These are phyloP conservation scores for Halteria grandinella DNA, from an alignment of 73 alveolate species.

Conservation along the genomic window DNA sequence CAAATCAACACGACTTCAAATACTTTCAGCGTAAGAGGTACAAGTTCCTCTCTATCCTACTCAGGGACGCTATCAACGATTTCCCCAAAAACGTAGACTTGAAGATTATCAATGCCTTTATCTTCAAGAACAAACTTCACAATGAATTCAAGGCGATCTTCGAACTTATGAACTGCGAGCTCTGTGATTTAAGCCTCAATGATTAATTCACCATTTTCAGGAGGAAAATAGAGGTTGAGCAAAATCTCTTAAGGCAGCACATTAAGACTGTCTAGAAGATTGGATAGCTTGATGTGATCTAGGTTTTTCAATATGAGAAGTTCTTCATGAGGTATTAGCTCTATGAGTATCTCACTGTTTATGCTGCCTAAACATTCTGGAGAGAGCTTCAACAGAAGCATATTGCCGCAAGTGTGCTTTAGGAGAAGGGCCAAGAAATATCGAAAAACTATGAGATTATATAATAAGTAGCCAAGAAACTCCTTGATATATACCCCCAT, in stretches of 20 bases:
- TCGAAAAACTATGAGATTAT: constrained; percentile 24
- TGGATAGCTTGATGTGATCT: constrained; percentile 9
- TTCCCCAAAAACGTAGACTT: constrained; percentile 30
- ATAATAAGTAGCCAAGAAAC: not conserved
- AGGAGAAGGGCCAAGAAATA: constrained; percentile 21
- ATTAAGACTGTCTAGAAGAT: constrained; percentile 11
- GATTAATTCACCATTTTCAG: too few relatives aligned
- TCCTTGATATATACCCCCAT: constrained; percentile 2
- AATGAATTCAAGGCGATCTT: constrained; percentile 50
- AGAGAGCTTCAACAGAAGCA: constrained; percentile 25
- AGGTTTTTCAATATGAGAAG: constrained; percentile 29
- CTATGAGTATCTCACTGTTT: constrained; percentile 26
- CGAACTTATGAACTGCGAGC: constrained; percentile 48
- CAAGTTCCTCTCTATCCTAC: constrained; percentile 14
- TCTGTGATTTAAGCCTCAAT: too few relatives aligned
- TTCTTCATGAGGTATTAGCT: not conserved
- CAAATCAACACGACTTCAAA: too few relatives aligned
- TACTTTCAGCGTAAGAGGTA: constrained; percentile 19
- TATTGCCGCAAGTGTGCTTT: not conserved
- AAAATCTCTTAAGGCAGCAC: not conserved
- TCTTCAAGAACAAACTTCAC: constrained; percentile 19
- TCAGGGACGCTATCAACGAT: constrained; percentile 18
- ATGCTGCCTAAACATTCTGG: constrained; percentile 37
- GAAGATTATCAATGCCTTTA: constrained; percentile 17
- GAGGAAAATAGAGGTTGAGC: constrained; percentile 27